Evolutionary conservation across 306 rosid species (phyloP).

Genomic region (Purshia tridentata): DNA sequence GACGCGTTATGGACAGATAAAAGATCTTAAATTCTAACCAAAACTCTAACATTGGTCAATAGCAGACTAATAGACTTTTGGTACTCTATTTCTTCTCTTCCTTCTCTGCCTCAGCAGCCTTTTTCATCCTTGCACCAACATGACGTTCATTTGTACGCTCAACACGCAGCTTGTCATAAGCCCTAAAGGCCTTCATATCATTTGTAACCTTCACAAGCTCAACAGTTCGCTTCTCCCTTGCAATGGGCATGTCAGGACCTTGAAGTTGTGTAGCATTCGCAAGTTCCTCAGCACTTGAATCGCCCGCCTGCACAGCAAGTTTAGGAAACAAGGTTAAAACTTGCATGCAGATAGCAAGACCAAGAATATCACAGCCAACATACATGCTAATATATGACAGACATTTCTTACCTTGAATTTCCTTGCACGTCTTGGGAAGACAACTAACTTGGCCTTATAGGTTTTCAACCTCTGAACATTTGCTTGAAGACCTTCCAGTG

Average conservation of each 20-base stretch:
- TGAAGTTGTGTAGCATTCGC: conserved; percentile 60
- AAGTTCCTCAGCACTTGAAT: conserved; percentile 57
- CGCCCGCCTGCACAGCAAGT: conserved; percentile 38
- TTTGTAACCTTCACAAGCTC: conserved; percentile 61
- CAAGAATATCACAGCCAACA: not conserved
- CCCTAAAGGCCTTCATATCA: conserved; percentile 53
- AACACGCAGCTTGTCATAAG: conserved; percentile 54
- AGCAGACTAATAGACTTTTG: too few relatives aligned
- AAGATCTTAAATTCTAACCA: too few relatives aligned
- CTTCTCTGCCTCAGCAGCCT: conserved; percentile 62
- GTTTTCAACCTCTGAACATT: conserved; percentile 70
- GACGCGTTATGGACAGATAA: too few relatives aligned
- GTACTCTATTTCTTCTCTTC: conserved; percentile 52
- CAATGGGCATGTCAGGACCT: conserved; percentile 52
- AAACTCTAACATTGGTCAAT: too few relatives aligned
- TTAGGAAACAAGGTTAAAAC: too few relatives aligned
- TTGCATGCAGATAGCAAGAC: not conserved
- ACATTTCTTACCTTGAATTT: conserved; percentile 45
- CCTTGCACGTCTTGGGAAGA: conserved; percentile 69
- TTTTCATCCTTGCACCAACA: conserved; percentile 57
- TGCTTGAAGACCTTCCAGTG: conserved; percentile 57
- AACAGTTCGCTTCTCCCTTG: conserved; percentile 41
- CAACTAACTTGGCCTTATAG: conserved; percentile 69
- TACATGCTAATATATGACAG: not conserved
- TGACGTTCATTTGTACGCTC: conserved; percentile 52